Conservation (phyloP, 140 eudicot species). For the Cichorium intybus region DNA sequence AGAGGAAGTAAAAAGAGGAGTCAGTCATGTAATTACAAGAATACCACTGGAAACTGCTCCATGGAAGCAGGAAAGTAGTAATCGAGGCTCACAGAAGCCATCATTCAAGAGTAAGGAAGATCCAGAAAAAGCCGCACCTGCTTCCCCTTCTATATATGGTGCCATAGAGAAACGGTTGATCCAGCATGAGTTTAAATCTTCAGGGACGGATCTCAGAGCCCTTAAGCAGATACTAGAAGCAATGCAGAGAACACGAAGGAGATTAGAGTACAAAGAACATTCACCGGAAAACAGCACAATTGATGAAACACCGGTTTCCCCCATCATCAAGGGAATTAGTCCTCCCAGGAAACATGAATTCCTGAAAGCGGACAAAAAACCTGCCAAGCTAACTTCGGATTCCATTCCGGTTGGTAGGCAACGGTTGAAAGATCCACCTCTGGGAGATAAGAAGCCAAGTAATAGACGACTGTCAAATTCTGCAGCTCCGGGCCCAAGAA, state of each 20-base stretch:
- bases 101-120: slow-evolving; percentile 28
- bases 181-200: slow-evolving; percentile 52
- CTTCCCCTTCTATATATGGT: slow-evolving; percentile 58
- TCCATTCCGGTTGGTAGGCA: slow-evolving; percentile 27
- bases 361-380: slow-evolving; percentile 14
- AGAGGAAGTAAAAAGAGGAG: slow-evolving; percentile 30
- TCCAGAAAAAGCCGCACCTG: slow-evolving; percentile 3
- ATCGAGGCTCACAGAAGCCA: slow-evolving; percentile 26
- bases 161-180: slow-evolving; percentile 76
- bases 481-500: slow-evolving; percentile 43
- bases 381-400: slow-evolving; percentile 30
- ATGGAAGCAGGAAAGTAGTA: slow-evolving; percentile 52
- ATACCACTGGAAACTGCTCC: slow-evolving; percentile 69
- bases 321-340: slow-evolving; percentile 27
- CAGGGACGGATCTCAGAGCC: slow-evolving; percentile 91
- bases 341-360: slow-evolving; percentile 36
- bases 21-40: slow-evolving; percentile 40
- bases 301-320: slow-evolving; percentile 37
- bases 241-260: slow-evolving; percentile 63
- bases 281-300: slow-evolving; percentile 18
- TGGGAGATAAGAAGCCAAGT: slow-evolving; percentile 35
- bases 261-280: slow-evolving; percentile 40
- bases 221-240: slow-evolving; percentile 95
- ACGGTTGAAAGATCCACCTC: slow-evolving; percentile 24
- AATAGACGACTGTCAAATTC: slow-evolving; percentile 31